phyloP scores from a whole-genome alignment of 805 yeast genomes.

The Tetrapisispora namnaoensis region DNA sequence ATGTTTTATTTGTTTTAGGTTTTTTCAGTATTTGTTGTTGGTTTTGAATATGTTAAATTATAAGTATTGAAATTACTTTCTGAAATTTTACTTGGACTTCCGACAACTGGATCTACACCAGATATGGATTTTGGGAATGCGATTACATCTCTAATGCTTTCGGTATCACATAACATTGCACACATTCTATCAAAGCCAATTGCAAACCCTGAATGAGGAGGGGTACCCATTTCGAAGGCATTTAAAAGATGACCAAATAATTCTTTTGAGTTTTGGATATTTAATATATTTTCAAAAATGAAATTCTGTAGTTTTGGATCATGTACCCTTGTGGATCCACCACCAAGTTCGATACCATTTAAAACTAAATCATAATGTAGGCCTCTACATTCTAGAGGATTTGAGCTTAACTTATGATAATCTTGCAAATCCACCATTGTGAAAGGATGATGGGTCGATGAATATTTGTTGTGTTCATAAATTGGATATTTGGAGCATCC shows the following conservation, averaged over 20 bases:
- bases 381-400: conserved; percentile 64
- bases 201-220: conserved; percentile 98
- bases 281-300: conserved; percentile 55
- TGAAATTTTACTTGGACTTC: conserved; percentile 64
- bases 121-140: conserved; percentile 91
- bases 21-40: background rate
- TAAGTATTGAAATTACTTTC: conserved; percentile 45
- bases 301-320: conserved; percentile 69
- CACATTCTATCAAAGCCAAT: conserved; percentile 89
- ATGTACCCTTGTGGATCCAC: conserved; percentile 93
- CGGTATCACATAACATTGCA: conserved; percentile 74
- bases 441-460: conserved; percentile 93
- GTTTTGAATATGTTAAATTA: conserved; percentile 17
- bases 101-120: conserved; percentile 83
- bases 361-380: conserved; percentile 91
- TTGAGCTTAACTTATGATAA: conserved; percentile 39
- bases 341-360: conserved; percentile 94
- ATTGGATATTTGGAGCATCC: conserved; percentile 42
- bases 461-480: conserved; percentile 41
- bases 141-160: conserved; percentile 81
- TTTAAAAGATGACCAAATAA: conserved; percentile 78
- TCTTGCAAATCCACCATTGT: conserved; percentile 80
- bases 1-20: too few species aligned
- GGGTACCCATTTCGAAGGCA: conserved; percentile 86
- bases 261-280: conserved; percentile 45